Evolutionary conservation across 2,329 filamentous ascomycete species (phyloP).

Genomic region (Aspergillus carbonarius): DNA sequence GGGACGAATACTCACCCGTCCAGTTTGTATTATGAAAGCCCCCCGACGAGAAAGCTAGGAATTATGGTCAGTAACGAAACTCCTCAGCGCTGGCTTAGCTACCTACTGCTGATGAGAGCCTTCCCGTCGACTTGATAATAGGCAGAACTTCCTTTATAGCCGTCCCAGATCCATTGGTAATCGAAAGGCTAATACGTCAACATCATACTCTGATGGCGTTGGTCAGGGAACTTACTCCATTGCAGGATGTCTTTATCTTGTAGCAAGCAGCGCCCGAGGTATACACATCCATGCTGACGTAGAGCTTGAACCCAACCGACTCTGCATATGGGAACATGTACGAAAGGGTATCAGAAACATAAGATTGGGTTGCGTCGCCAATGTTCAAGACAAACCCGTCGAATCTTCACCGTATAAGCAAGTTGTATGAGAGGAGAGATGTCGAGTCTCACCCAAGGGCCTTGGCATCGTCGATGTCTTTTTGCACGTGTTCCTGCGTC

Average conservation of each 20-base stretch:
- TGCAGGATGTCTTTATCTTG: neutral
- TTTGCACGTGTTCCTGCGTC: slow-evolving; percentile 14
- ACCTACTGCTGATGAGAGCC: neutral
- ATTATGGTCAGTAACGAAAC: neutral
- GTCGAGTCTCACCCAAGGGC: slow-evolving; percentile 16
- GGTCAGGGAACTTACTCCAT: neutral
- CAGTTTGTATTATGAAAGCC: neutral
- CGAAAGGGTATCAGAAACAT: slow-evolving; percentile 27
- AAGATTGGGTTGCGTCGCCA: slow-evolving; percentile 23
- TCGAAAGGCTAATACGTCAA: neutral
- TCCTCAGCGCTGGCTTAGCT: neutral
- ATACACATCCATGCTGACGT: slow-evolving; percentile 41
- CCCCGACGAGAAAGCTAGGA: neutral
- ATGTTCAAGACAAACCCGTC: slow-evolving; percentile 39
- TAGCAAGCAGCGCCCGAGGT: neutral
- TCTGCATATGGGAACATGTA: slow-evolving; percentile 14
- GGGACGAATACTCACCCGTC: neutral
- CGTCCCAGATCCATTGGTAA: neutral
- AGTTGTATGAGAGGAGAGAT: neutral
- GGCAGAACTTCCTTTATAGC: neutral
- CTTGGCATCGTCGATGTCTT: slow-evolving; percentile 24
- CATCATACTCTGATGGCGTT: neutral
- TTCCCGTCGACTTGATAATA: neutral
- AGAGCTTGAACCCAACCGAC: slow-evolving; percentile 32
- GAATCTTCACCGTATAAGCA: slow-evolving; percentile 14